These are phyloP conservation scores for Arabis hirsuta DNA, from an alignment of 345 rosid species.

Conservation along the genomic window DNA sequence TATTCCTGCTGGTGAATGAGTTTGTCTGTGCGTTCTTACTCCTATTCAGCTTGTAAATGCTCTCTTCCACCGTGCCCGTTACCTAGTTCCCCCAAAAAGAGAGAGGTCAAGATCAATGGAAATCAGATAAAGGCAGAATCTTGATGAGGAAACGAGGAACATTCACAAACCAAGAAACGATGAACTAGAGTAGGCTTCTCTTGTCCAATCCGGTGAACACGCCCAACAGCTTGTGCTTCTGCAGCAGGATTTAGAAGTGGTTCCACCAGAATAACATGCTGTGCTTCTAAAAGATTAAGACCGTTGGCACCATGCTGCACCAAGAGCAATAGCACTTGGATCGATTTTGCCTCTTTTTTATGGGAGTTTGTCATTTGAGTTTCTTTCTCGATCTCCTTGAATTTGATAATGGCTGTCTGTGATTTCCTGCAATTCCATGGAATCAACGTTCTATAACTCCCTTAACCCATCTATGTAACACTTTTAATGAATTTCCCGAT, in stretches of 20 bases:
- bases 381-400: slow-evolving; percentile 50
- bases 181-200: slow-evolving; percentile 77
- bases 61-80: slow-evolving; percentile 84
- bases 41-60: slow-evolving; percentile 86
- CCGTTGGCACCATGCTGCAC: slow-evolving; percentile 98
- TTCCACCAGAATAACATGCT: slow-evolving; percentile 91
- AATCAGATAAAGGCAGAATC: slow-evolving; percentile 2
- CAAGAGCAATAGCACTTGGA: slow-evolving; percentile 83
- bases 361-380: slow-evolving; percentile 39
- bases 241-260: slow-evolving; percentile 96
- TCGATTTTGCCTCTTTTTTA: slow-evolving; percentile 44
- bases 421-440: slow-evolving; percentile 65
- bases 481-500: background rate
- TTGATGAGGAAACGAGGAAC: slow-evolving; percentile 4
- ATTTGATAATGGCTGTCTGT: slow-evolving; percentile 77
- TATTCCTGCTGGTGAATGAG: slow-evolving; percentile 75
- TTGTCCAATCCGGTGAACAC: slow-evolving; percentile 95
- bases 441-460: slow-evolving; percentile 18
- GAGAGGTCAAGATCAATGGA: slow-evolving; percentile 28
- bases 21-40: slow-evolving; percentile 63
- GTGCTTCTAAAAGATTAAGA: slow-evolving; percentile 93
- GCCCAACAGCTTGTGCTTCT: slow-evolving; percentile 94
- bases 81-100: slow-evolving; percentile 52
- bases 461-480: slow-evolving; percentile 7
- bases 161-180: slow-evolving; percentile 74